Conservation (phyloP, 2,329 filamentous ascomycete genomes). For the Ophiosphaerella narmari region DNA sequence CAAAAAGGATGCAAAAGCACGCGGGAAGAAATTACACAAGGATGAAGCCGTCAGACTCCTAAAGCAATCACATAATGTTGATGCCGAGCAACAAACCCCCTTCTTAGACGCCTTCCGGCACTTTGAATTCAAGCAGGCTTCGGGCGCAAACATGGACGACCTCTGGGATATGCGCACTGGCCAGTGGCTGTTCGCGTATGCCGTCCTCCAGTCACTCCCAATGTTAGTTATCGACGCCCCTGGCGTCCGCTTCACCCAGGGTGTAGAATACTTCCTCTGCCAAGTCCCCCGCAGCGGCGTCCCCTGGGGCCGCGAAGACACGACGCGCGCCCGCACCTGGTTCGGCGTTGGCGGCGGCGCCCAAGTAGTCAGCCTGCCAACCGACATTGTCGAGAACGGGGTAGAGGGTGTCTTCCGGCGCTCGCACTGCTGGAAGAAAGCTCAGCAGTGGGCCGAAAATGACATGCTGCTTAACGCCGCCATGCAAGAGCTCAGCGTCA, state of each 20-base stretch:
- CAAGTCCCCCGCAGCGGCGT: constrained; percentile 72
- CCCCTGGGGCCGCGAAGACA: constrained; percentile 73
- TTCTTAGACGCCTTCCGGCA: constrained; percentile 73
- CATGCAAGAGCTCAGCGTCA: constrained; percentile 39
- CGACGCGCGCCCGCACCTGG: constrained; percentile 65
- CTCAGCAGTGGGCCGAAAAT: constrained; percentile 62
- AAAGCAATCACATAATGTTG: constrained; percentile 80
- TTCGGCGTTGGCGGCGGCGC: constrained; percentile 72
- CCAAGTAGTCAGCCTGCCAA: constrained; percentile 65
- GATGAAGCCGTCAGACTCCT: constrained; percentile 78
- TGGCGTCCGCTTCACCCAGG: constrained; percentile 68
- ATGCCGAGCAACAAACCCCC: constrained; percentile 63
- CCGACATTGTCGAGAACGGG: constrained; percentile 67
- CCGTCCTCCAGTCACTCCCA: constrained; percentile 75
- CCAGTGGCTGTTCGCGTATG: constrained; percentile 82
- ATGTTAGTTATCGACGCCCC: constrained; percentile 79
- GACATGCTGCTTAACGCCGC: constrained; percentile 40
- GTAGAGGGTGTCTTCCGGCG: constrained; percentile 70
- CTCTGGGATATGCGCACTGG: constrained; percentile 73
- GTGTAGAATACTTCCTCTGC: constrained; percentile 82
- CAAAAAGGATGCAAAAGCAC: constrained; percentile 76
- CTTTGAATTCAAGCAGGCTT: constrained; percentile 71
- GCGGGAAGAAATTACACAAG: constrained; percentile 73
- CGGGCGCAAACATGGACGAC: constrained; percentile 67
- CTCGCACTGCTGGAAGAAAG: constrained; percentile 71